Evolutionary conservation across 2,329 filamentous ascomycete genomes (phyloP).

Genomic region (Didymella glomerata): DNA sequence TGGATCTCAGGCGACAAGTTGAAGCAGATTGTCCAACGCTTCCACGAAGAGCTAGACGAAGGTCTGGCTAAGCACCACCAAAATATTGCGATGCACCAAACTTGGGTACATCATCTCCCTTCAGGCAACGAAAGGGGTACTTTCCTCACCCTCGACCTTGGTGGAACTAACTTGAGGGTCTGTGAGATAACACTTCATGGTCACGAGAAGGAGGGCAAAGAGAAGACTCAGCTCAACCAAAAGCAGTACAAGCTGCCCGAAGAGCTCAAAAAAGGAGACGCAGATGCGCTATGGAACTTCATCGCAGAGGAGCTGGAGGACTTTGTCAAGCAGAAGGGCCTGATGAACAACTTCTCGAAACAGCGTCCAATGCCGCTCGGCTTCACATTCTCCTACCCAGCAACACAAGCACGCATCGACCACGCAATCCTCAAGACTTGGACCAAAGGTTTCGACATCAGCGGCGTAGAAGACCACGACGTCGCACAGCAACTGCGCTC

Average conservation of each 20-base stretch:
- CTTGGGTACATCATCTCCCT: constrained; percentile 92
- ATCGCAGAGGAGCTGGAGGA: constrained; percentile 91
- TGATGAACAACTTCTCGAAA: constrained; percentile 66
- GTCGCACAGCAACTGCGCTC: constrained; percentile 88
- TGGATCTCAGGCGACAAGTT: constrained; percentile 35
- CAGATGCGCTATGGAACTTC: constrained; percentile 92
- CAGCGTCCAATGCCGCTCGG: constrained; percentile 78
- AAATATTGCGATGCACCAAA: constrained; percentile 84
- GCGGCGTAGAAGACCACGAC: constrained; percentile 88
- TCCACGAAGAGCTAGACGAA: constrained; percentile 38
- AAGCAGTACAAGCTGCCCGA: constrained; percentile 96
- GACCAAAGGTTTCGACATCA: constrained; percentile 98
- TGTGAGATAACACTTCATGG: constrained; percentile 91
- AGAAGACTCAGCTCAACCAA: constrained; percentile 72
- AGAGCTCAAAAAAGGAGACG: constrained; percentile 84
- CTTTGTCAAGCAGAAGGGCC: constrained; percentile 87
- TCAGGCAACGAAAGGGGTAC: constrained; percentile 87
- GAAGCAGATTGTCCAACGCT: constrained; percentile 34
- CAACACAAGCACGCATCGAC: constrained; percentile 91
- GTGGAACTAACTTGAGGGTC: constrained; percentile 93
- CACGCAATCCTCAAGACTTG: constrained; percentile 92
- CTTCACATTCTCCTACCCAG: constrained; percentile 96
- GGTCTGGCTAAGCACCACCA: constrained; percentile 30
- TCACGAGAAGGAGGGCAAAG: constrained; percentile 84
- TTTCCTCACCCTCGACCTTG: constrained; percentile 92